Percentiles rank a stretch among this genome's conserved stretches.
Evolutionary conservation across 75 land plant genomes (phyloP).

Genomic region (Picea sitchensis): DNA sequence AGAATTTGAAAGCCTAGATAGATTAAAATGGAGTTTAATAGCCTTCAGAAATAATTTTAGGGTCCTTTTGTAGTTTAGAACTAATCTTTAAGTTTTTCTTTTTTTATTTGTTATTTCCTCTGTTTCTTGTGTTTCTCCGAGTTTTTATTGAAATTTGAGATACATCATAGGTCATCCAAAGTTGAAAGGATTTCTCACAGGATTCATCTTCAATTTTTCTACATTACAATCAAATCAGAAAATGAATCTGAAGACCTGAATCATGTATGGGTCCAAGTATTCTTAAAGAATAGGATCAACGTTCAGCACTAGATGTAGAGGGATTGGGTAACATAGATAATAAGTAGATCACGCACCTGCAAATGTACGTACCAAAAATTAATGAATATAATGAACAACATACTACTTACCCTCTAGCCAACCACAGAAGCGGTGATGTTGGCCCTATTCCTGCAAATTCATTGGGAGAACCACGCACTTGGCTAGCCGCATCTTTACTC

Average conservation of each 20-base stretch:
- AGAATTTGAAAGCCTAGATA: no score
- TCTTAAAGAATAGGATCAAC: neutral
- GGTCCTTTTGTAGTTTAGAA: no score
- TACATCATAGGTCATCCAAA: neutral
- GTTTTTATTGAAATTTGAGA: neutral
- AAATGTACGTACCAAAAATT: neutral
- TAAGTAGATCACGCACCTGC: no score
- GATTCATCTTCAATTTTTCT: neutral
- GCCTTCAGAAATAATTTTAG: no score
- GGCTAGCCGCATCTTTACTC: constrained; percentile 95
- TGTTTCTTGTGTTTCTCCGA: no score
- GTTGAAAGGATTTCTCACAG: neutral
- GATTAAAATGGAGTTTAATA: no score
- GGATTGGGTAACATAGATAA: neutral
- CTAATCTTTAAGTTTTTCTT: no score
- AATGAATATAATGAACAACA: constrained; percentile 1
- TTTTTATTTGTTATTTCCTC: no score
- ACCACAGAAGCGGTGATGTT: constrained; percentile 91
- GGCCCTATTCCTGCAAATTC: constrained; percentile 93
- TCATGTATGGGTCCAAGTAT: no score
- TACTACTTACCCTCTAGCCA: constrained; percentile 73
- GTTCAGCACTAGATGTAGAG: neutral
- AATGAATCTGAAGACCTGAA: no score
- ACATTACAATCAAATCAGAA: neutral
- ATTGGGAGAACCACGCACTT: constrained; percentile 95